Evolutionary conservation across 2,329 filamentous ascomycete genomes (phyloP), one percentile per base, ranked within the genome.

Genomic region (Fusarium aywerte): DNA sequence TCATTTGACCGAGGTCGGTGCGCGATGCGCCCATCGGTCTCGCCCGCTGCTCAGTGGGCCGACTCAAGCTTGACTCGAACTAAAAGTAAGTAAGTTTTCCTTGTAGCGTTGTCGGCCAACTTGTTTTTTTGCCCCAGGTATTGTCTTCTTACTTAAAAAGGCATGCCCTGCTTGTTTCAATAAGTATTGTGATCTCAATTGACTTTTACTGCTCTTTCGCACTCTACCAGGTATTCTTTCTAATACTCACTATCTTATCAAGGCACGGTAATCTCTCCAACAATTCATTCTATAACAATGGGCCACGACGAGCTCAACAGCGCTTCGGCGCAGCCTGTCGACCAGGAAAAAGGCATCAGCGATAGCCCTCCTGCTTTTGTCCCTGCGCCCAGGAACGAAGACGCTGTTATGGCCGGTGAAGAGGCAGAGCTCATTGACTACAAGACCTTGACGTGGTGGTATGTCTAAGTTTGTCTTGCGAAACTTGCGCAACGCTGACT

Each of bases 381-480:
- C 4, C 9, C 51, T 20, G 15, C 40, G 0, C 11, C 20, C 0
- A 40, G 23, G 10, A 31, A 59, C 0, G 55, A 62, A 1, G 58
- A 62, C 7, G 38, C 43, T 1, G 51, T 62, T 0, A 23, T 68
- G 18, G 62, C 51, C 1, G 42, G 53, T 9, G 68, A 70, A 4
- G 68, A 74, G 7, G 70, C 67, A 0, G 65, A 63, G n/a, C 33
- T 73, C 10, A 79, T 79, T 27, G 70, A 79, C 58, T 79, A 79
- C 69, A 79, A 78, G 70, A 77, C 76, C 1, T 62, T 80, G 31
- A 74, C 73, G 11, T 80, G 78, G 78, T 80, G 77, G 77, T 79
- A 76, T 27, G 77, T 70, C 18, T 0, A 5, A 6, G 0, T 16
- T 0, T 23, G 3, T 11, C 8, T 6, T 49, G 12, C 5, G 13